These are phyloP conservation scores for Phytophthora idaei DNA, from an alignment of 352 stramenopile genomes.

Conservation along the genomic window DNA sequence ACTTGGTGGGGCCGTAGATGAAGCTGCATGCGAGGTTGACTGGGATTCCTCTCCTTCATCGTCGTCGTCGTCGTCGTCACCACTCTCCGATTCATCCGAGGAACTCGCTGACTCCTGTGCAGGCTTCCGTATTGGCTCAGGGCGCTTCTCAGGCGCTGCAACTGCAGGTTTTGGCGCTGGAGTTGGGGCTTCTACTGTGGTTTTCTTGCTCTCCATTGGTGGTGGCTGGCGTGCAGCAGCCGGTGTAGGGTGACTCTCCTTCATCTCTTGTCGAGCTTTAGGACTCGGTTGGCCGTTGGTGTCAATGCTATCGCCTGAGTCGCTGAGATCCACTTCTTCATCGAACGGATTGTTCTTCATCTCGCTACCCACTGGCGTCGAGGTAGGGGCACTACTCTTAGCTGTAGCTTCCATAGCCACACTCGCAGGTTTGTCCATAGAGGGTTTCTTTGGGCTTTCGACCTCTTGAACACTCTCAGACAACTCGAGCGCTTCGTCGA, in stretches of 20 bases:
- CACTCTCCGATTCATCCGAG: conserved; percentile 67
- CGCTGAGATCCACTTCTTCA: conserved; percentile 86
- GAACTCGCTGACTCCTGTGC: conserved; percentile 71
- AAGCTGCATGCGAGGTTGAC: conserved; percentile 22
- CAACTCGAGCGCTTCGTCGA: conserved; percentile 85
- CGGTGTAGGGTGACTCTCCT: conserved; percentile 15
- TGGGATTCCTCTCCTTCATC: conserved; percentile 54
- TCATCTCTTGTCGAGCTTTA: conserved; percentile 31
- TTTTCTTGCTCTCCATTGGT: conserved; percentile 24
- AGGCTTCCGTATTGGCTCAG: conserved; percentile 53
- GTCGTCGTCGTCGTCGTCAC: conserved; percentile 73
- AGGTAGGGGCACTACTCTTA: conserved; percentile 9
- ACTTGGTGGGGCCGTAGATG: conserved; percentile 12
- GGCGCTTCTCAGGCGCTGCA: conserved; percentile 35
- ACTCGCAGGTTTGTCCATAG: conserved; percentile 18
- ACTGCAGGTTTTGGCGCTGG: conserved; percentile 34
- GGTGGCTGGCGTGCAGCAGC: conserved; percentile 16
- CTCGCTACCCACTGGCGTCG: conserved; percentile 38
- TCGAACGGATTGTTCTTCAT: conserved; percentile 89
- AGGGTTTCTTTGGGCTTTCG: conserved; percentile 59
- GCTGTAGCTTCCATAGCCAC: neutral
- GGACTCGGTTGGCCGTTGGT: conserved; percentile 78
- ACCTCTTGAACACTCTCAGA: conserved; percentile 81
- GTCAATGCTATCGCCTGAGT: conserved; percentile 86
- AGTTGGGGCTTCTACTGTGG: conserved; percentile 2